These are phyloP conservation scores for Cladophialophora yegresii DNA, from an alignment of 2,329 filamentous ascomycete species.

Conservation along the genomic window DNA sequence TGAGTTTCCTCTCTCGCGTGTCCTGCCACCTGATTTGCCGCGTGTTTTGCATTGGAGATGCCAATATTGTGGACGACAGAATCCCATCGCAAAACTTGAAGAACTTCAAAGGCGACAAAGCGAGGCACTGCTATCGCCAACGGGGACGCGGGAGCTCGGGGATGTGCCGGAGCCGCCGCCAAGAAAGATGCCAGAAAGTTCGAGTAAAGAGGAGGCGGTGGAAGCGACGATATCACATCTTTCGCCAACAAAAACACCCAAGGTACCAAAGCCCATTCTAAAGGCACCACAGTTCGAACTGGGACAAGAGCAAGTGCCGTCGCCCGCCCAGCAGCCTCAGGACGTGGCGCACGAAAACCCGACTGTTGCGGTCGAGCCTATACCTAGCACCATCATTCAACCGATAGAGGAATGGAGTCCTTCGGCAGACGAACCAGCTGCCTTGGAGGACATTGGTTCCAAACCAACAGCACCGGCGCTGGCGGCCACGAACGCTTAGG, in stretches of 20 bases:
- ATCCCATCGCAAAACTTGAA: conserved; percentile 69
- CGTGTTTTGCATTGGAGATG: conserved; percentile 39
- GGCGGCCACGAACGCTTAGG: conserved; percentile 9
- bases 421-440: neutral
- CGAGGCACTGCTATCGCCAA: conserved; percentile 55
- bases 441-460: neutral
- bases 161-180: conserved; percentile 32
- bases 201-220: conserved; percentile 30
- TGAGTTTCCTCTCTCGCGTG: conserved; percentile 31
- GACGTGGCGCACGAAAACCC: neutral
- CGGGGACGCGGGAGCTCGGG: conserved; percentile 20
- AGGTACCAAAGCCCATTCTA: conserved; percentile 35
- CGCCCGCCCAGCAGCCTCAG: neutral
- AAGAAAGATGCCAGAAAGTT: conserved; percentile 37
- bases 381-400: neutral
- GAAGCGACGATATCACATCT: conserved; percentile 27
- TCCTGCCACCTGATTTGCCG: conserved; percentile 30
- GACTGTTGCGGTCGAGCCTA: neutral
- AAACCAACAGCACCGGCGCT: neutral
- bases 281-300: conserved; percentile 35
- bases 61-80: conserved; percentile 56
- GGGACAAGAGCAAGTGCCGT: conserved; percentile 18
- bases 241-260: conserved; percentile 25
- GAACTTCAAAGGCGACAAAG: conserved; percentile 69
- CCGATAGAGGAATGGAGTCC: neutral